phyloP scores from a whole-genome alignment of 2,329 filamentous ascomycete genomes.

The Exophiala spinifera region DNA sequence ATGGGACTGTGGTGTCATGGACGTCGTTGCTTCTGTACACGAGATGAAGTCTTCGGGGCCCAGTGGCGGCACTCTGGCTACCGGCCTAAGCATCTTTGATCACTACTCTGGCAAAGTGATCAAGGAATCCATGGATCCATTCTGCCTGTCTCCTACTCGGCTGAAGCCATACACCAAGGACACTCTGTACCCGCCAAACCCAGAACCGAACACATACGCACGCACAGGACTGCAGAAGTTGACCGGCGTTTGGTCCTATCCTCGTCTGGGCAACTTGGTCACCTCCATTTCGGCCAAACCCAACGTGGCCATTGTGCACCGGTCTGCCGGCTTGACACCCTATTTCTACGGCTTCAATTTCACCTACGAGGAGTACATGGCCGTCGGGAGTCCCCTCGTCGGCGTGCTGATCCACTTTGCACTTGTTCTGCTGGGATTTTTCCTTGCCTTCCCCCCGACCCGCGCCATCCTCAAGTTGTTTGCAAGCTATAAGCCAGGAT shows the following conservation, averaged over 20 bases:
- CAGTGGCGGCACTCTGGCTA: slow-evolving; percentile 64
- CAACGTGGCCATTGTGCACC: slow-evolving; percentile 58
- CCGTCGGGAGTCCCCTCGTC: slow-evolving; percentile 47
- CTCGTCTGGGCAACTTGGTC: slow-evolving; percentile 58
- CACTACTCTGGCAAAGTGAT: slow-evolving; percentile 22
- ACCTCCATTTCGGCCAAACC: slow-evolving; percentile 51
- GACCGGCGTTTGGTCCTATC: slow-evolving; percentile 53
- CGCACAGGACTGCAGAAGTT: slow-evolving; percentile 40
- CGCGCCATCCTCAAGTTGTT: slow-evolving; percentile 50
- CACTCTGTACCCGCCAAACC: slow-evolving; percentile 51
- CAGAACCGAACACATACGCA: slow-evolving; percentile 36
- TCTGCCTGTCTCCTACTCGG: slow-evolving; percentile 34
- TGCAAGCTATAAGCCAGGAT: slow-evolving; percentile 48
- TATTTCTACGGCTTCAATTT: slow-evolving; percentile 59
- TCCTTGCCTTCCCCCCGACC: slow-evolving; percentile 51
- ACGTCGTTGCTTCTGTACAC: slow-evolving; percentile 53
- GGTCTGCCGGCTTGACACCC: slow-evolving; percentile 57
- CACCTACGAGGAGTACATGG: slow-evolving; percentile 56
- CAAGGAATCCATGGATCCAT: slow-evolving; percentile 23
- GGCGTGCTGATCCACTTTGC: slow-evolving; percentile 51
- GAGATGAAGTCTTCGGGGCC: slow-evolving; percentile 51
- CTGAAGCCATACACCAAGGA: slow-evolving; percentile 42
- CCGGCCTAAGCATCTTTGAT: slow-evolving; percentile 57
- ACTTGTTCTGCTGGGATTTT: slow-evolving; percentile 45
- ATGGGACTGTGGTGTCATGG: slow-evolving; percentile 48